Percentiles rank a stretch among this genome's conserved stretches.
These are phyloP conservation scores for Leccinellum rugosiceps DNA, from an alignment of 768 basidiomycete genomes.

Conservation along the genomic window DNA sequence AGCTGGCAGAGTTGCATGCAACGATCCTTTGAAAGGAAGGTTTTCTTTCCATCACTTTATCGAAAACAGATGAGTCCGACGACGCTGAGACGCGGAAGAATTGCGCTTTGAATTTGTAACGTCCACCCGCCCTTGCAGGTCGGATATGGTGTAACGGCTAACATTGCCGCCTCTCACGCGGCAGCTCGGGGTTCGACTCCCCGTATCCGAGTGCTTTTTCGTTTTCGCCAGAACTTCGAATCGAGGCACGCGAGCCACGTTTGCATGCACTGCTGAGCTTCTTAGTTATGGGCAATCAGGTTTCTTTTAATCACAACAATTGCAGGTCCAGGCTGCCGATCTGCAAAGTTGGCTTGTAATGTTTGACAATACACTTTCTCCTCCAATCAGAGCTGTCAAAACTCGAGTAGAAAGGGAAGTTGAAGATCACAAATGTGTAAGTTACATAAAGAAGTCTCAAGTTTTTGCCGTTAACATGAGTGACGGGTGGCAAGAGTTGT, in stretches of 20 bases:
- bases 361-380: no score
- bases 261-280: neutral
- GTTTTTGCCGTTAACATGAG: no score
- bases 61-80: neutral
- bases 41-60: neutral
- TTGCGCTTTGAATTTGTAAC: neutral
- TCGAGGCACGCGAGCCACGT: no score
- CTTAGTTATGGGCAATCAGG: neutral
- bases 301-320: neutral
- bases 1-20: neutral
- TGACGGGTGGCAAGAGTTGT: neutral
- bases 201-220: slow-evolving; percentile 27
- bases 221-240: no score
- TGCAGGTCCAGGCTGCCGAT: neutral
- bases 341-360: neutral
- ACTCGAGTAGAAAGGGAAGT: no score
- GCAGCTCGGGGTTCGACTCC: slow-evolving; percentile 40
- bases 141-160: slow-evolving; percentile 67
- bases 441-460: no score
- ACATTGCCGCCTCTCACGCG: slow-evolving; percentile 63
- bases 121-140: neutral
- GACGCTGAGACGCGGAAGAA: neutral
- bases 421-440: no score
- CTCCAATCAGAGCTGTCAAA: no score
- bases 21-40: neutral